Evolutionary conservation across 2,329 filamentous ascomycete genomes (phyloP).

Genomic region (Epichloe amarillans): DNA sequence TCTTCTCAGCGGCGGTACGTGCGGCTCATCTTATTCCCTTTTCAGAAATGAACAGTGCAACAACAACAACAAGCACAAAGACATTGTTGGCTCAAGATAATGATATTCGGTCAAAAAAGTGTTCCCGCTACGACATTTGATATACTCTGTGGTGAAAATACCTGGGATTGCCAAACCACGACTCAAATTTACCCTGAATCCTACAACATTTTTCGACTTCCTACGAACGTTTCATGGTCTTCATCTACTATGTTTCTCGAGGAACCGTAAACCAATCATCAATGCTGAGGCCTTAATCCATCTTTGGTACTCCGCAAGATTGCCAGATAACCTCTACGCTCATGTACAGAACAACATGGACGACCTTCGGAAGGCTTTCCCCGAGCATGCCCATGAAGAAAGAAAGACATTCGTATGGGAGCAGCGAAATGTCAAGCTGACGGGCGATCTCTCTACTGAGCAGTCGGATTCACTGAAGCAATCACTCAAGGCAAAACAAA

Average conservation of each 20-base stretch:
- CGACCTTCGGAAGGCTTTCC: background rate
- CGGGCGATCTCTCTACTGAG: background rate
- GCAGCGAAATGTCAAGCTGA: background rate
- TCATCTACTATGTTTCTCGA: background rate
- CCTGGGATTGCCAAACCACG: constrained; percentile 8
- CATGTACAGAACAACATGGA: background rate
- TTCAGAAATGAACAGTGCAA: too few relatives aligned
- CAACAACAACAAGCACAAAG: too few relatives aligned
- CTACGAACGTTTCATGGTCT: background rate
- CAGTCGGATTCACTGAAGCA: background rate
- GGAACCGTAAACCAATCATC: constrained; percentile 2
- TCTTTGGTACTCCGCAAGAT: constrained; percentile 14
- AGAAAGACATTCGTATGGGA: background rate
- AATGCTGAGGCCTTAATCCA: constrained; percentile 14
- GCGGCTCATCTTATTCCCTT: background rate
- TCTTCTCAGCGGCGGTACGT: constrained; percentile 12
- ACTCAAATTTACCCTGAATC: constrained; percentile 8
- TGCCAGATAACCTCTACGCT: constrained; percentile 3
- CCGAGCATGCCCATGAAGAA: background rate
- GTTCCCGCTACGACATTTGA: constrained; percentile 12
- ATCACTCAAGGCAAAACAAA: background rate
- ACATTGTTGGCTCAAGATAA: too few relatives aligned
- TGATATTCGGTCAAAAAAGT: constrained; percentile 4
- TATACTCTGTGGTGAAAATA: constrained; percentile 13
- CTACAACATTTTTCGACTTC: background rate